Base-by-base conservation (phyloP, 148 eudicot genomes). In the Rhododendron griersonianum region DNA sequence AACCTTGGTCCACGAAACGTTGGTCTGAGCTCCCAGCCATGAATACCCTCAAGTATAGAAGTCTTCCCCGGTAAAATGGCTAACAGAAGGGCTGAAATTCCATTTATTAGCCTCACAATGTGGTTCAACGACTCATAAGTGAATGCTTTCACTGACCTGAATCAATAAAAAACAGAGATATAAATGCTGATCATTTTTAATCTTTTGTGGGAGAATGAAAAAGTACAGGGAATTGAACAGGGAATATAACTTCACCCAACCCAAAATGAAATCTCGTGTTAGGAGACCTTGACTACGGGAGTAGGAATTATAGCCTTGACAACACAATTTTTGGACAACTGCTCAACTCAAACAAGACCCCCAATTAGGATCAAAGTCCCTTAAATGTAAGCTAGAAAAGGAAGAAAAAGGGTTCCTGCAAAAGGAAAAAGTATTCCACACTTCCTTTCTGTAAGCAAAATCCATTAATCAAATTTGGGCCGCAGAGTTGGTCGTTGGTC, bases 141-240 rank as follows among this genome's bases (percentile, higher is more conserved):
- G 87, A 96, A 83, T 33, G 98, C 95, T 91, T 95, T 93, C 44
- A 97, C 99, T 69, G 98, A 95, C 93, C 99, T 97, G 92, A 87
- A 76, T 59, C 75, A 28, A 33, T 23, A 33, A 41, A 86, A 86
- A 81, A 53, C 25, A 80, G 30, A 81, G 3, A 79, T 23, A 74
- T 19, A 63, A 47, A 86, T 35, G 25, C 51, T 74, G 18, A 44
- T 81, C 10, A 81, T 33, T 35, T 37, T 81, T 59, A 81, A 2
- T 37, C 47, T 11, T 39, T 81, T 37, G 13, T 37, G 35, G 15
- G 25, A 57, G 33, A 55, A 37, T 6, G 5, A 18, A 37, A 74
- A 35, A 14, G 11, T 7, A 44, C 55, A 44, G 7, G 3, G 37
- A 75, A 35, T 25, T 13, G 5, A 33, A 55, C 48, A 1, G 1